Evolutionary conservation across 2,329 filamentous ascomycete genomes (phyloP).

Genomic region (Dothideomycetes sp.): DNA sequence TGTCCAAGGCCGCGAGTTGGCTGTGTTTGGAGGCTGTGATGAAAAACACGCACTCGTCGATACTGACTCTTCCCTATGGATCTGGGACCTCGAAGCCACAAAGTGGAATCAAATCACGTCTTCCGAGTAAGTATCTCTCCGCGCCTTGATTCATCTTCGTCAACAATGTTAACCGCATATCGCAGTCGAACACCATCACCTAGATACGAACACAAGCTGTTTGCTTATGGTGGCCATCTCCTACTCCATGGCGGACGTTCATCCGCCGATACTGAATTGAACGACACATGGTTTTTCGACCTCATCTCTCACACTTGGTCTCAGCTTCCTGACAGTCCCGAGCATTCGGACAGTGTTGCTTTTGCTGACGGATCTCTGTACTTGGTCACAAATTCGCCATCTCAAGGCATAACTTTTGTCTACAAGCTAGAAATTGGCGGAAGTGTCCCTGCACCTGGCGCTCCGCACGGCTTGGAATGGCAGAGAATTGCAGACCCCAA

Average conservation of each 20-base stretch:
- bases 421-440: conserved; percentile 22
- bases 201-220: conserved; percentile 36
- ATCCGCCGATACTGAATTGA: conserved; percentile 51
- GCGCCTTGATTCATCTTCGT: too few species aligned
- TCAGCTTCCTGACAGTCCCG: conserved; percentile 39
- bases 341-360: conserved; percentile 26
- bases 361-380: conserved; percentile 31
- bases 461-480: conserved; percentile 23
- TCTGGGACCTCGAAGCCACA: conserved; percentile 26
- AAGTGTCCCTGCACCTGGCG: conserved; percentile 14
- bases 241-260: conserved; percentile 72
- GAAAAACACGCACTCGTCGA: conserved; percentile 26
- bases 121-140: background rate
- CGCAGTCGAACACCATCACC: conserved; percentile 21
- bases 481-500: conserved; percentile 33
- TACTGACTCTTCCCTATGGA: conserved; percentile 32
- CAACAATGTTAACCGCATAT: conserved; percentile 12
- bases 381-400: conserved; percentile 29
- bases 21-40: conserved; percentile 32
- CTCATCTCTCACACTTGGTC: conserved; percentile 57
- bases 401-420: conserved; percentile 14
- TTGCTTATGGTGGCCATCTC: conserved; percentile 56
- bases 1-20: conserved; percentile 30
- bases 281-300: conserved; percentile 73
- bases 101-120: conserved; percentile 10